These are phyloP conservation scores for Canavalia gladiata DNA, from an alignment of 306 rosid genomes.

Conservation along the genomic window DNA sequence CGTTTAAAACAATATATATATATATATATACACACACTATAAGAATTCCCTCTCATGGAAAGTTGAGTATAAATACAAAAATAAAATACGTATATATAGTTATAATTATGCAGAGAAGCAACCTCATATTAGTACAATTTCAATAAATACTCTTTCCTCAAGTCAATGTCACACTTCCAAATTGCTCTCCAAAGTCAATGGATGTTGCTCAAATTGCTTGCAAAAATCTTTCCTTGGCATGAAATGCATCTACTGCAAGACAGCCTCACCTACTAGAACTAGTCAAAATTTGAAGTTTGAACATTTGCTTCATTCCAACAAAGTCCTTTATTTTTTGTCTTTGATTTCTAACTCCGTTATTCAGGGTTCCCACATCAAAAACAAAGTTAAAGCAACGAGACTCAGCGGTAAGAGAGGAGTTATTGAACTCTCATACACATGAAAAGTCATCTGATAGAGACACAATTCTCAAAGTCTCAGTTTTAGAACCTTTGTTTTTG, in stretches of 20 bases:
- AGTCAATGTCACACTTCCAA: neutral
- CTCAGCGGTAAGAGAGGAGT: neutral
- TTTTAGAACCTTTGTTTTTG: neutral
- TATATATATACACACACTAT: neutral
- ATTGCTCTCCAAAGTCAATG: constrained; percentile 46
- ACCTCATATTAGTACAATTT: neutral
- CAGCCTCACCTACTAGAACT: neutral
- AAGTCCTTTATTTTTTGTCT: neutral
- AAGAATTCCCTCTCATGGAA: neutral
- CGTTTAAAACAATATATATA: neutral
- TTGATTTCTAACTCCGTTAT: constrained; percentile 21
- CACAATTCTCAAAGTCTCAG: constrained; percentile 49
- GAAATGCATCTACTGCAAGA: neutral
- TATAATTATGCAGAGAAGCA: neutral
- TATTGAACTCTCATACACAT: constrained; percentile 8
- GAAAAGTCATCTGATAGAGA: constrained; percentile 36
- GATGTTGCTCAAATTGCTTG: constrained; percentile 27
- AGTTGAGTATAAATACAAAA: neutral
- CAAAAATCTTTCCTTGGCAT: neutral
- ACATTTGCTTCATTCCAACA: constrained; percentile 8
- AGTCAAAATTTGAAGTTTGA: constrained; percentile 28
- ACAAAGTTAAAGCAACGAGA: constrained; percentile 22
- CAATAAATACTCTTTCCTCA: neutral
- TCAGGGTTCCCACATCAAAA: constrained; percentile 24
- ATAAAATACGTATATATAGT: neutral